Evolutionary conservation across 345 rosid species (phyloP), one percentile per base, ranked within the genome.

Genomic region (Chamaenerion angustifolium): DNA sequence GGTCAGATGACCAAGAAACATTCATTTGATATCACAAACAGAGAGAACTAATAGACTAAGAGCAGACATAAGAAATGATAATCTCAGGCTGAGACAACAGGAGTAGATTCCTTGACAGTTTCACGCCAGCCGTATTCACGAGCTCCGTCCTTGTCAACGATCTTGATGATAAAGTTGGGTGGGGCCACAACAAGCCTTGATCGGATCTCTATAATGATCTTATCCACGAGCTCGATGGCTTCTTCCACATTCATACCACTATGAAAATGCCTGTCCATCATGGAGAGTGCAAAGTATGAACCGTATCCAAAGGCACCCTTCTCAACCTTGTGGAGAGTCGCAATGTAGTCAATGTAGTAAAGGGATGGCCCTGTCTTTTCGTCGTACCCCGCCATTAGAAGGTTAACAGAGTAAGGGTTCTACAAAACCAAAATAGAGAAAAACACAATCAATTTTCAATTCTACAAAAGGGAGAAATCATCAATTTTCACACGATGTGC

Each of bases 301-400:
- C 96, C 98, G 3, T 92, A 92, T 9, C 98, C 98, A 18, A 92
- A 92, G 17, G 98, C 88, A 17, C 86, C 98, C 81, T 79, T 92
- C 2, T 92, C 98, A 40, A 87, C 85, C 75, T 90, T 90, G 85
- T 90, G 95, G 53, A 86, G 84, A 35, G 89, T 81, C 43, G 98
- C 92, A 54, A 92, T 92, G 73, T 92, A 92, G 72, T 92, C 96
- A 0, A 92, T 77, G 71, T 87, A 92, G 79, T 84, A 92, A 8
- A 92, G 85, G 31, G 96, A 80, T 31, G 98, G 83, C 11, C 98
- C 95, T 0, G 81, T 77, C 73, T 92, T 93, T 59, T 79, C 82
- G 76, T 92, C 98, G 10, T 82, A 87, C 11, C 98, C 98, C 62
- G 98, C 96, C 67, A 92, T 55, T 46, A 92, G 83, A 51, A 92